A percentile compares a stretch with the other conserved stretches of the same genome.
Conservation (phyloP, 108 stramenopile species). For the Aureococcus anophagefferens region DNA sequence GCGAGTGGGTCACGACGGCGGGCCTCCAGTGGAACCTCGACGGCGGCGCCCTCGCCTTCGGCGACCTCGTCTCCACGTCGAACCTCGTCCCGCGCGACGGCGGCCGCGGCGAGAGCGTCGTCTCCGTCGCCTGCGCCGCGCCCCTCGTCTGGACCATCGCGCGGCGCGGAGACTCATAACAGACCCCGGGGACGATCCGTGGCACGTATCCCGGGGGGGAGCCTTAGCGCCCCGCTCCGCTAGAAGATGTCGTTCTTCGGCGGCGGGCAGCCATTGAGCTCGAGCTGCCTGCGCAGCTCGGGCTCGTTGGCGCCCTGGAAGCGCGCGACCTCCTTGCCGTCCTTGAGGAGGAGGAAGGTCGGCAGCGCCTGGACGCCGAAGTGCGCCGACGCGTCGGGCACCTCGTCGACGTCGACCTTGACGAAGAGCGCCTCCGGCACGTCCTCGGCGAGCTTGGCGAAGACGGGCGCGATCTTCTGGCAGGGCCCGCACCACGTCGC, state of each 20-base stretch:
- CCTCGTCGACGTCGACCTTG: slow-evolving; percentile 32
- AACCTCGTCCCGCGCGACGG: slow-evolving; percentile 21
- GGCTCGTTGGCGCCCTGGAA: slow-evolving; percentile 5
- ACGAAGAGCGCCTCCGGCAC: slow-evolving; percentile 34
- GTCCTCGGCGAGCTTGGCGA: slow-evolving; percentile 26
- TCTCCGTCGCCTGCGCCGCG: neutral
- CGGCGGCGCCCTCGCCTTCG: slow-evolving; percentile 19
- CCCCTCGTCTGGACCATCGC: slow-evolving; percentile 5
- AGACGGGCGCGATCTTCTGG: slow-evolving; percentile 33
- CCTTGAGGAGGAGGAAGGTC: slow-evolving; percentile 9
- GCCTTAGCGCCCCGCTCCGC: too few relatives aligned
- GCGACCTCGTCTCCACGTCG: slow-evolving; percentile 30
- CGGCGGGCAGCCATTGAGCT: too few relatives aligned
- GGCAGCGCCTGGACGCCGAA: slow-evolving; percentile 4
- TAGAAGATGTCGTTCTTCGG: too few relatives aligned
- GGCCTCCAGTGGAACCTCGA: slow-evolving; percentile 32
- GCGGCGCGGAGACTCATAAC: too few relatives aligned
- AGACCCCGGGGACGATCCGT: too few relatives aligned
- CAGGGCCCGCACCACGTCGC: slow-evolving; percentile 48
- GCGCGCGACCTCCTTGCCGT: neutral
- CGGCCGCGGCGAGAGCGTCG: slow-evolving; percentile 3
- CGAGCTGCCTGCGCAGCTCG: neutral
- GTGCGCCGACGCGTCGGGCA: neutral
- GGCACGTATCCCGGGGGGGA: too few relatives aligned
- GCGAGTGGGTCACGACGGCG: slow-evolving; percentile 9